Base-by-base conservation (phyloP, 768 basidiomycete species). In the Termitomyces sp. region DNA sequence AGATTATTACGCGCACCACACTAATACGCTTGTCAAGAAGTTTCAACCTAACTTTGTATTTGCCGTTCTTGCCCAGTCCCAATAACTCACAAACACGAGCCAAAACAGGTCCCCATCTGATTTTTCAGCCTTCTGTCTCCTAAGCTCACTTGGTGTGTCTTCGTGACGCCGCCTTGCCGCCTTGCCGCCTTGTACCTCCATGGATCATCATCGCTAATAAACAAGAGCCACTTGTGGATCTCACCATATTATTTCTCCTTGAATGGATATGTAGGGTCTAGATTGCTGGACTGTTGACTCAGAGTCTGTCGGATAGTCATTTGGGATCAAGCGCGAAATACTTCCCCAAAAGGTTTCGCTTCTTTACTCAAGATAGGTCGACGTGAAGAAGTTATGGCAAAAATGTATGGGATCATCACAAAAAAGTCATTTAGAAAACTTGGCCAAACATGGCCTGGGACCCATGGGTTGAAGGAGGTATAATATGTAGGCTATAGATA, bases 291-390 rank as follows among this genome's bases (percentile, higher is more conserved):
- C 22, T 14, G 24, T 42, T 22, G 14, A 35, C 48, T 36, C 40
- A 5, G 33, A 57, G 40, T 51, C 56, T 30, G 56, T 56, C 53
- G n/a, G n/a, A n/a, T n/a, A n/a, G n/a, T n/a, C n/a, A n/a, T n/a
- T n/a, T 51, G 42, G 6, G 38, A 30, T 50, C 32, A 53, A 48
- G 38, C 32, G 30, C 12, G 38, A 49, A 43, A 24, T 40, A 45
- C 14, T 6, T 30, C 50, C 28, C 42, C 13, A 20, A 55, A 40
- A 38, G n/a, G 1, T 56, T 32, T 47, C 45, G 22, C 45, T 52
- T 43, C 35, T 26, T 30, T 38, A 12, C 49, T 26, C 54, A 43
- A 35, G 46, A 51, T 53, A 44, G 35, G 18, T 54, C 52, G 43
- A 58, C 26, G 26, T 26, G 42, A 22, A 20, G 40, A n/a, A n/a